Conservation (phyloP, 2,329 filamentous ascomycete species). For the Exophiala sideris region DNA sequence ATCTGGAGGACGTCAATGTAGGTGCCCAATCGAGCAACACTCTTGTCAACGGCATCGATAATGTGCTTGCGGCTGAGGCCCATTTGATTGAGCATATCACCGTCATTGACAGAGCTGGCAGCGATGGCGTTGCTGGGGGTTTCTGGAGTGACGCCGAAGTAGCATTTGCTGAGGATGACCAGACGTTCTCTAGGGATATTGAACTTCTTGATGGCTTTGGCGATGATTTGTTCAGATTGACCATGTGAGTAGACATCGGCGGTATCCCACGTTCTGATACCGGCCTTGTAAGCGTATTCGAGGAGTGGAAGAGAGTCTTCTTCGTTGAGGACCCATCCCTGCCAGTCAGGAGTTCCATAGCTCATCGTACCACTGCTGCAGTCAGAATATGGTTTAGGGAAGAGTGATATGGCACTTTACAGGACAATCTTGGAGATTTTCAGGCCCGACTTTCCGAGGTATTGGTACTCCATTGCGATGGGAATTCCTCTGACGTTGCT, state of each 20-base stretch:
- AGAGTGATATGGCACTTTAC: neutral
- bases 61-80: slow-evolving; percentile 58
- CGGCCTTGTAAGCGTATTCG: slow-evolving; percentile 31
- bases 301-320: slow-evolving; percentile 27
- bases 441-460: slow-evolving; percentile 30
- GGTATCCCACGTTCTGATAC: slow-evolving; percentile 31
- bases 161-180: slow-evolving; percentile 58
- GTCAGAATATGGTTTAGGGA: neutral
- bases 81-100: slow-evolving; percentile 38
- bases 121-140: slow-evolving; percentile 32
- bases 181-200: slow-evolving; percentile 55
- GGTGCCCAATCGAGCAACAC: slow-evolving; percentile 41
- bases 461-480: slow-evolving; percentile 46
- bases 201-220: slow-evolving; percentile 59
- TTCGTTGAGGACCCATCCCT: slow-evolving; percentile 28
- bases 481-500: too few relatives aligned
- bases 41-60: slow-evolving; percentile 57
- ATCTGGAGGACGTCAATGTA: slow-evolving; percentile 53
- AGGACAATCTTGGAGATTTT: slow-evolving; percentile 29
- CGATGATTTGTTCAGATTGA: slow-evolving; percentile 37
- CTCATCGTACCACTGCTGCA: slow-evolving; percentile 40
- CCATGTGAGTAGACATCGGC: slow-evolving; percentile 33
- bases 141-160: slow-evolving; percentile 37
- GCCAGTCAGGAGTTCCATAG: slow-evolving; percentile 36
- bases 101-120: slow-evolving; percentile 26